phyloP scores from a whole-genome alignment of 2,329 filamentous ascomycete genomes.

The Cladosporium sp. region DNA sequence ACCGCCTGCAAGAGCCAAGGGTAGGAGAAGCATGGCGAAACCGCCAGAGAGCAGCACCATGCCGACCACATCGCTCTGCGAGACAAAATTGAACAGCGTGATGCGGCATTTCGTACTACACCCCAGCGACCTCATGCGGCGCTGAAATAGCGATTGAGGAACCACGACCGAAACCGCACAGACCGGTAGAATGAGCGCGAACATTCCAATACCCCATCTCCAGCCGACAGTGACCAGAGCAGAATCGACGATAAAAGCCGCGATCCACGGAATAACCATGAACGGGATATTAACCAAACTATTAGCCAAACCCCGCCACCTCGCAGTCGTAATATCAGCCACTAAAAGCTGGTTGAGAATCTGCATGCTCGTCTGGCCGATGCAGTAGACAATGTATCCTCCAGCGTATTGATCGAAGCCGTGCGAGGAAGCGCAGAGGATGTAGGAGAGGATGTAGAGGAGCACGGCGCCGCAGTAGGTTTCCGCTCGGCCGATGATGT shows the following conservation, averaged over 20 bases:
- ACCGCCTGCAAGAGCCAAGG: conserved; percentile 43
- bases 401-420: conserved; percentile 35
- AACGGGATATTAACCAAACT: conserved; percentile 37
- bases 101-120: too few relatives aligned
- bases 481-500: conserved; percentile 39
- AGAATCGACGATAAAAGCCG: conserved; percentile 41
- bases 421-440: conserved; percentile 34
- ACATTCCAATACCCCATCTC: too few relatives aligned
- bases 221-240: too few relatives aligned
- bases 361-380: conserved; percentile 37
- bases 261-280: conserved; percentile 38
- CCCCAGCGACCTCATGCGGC: too few relatives aligned
- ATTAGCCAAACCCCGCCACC: conserved; percentile 38
- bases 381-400: conserved; percentile 34
- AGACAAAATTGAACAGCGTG: too few relatives aligned
- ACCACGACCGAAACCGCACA: too few relatives aligned
- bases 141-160: too few relatives aligned
- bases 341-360: conserved; percentile 41
- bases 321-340: conserved; percentile 38
- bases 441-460: conserved; percentile 36
- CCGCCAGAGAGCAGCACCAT: too few relatives aligned
- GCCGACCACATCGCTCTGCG: too few relatives aligned
- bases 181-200: too few relatives aligned
- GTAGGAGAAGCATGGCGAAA: conserved; percentile 45
- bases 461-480: conserved; percentile 33